Evolutionary conservation across 2,329 filamentous ascomycete genomes (phyloP), one percentile per base, ranked within the genome.

Genomic region (Xylariales sp.): DNA sequence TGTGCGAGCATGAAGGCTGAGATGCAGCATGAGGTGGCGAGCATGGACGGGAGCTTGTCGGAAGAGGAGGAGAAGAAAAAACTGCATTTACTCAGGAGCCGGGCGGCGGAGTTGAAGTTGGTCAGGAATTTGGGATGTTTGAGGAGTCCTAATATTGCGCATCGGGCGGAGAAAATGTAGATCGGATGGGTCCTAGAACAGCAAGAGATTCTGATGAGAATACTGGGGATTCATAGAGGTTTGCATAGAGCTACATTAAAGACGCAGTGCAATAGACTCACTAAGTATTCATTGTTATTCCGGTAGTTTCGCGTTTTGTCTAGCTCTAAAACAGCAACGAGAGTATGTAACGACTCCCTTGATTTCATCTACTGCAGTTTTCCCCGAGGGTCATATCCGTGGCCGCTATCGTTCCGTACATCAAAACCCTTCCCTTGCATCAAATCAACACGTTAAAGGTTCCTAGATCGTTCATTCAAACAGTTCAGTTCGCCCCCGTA

Each of bases 41-140:
- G 61, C 28, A 62, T 69, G 49, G 59, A 63, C 41, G 28, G 15
- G 8, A 65, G 65, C n/a, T 64, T 62, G 5, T 56, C 60, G 32
- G 66, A 64, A 38, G 68, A 66, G 29, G 66, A 72, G 38, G 66
- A 69, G 21, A 62, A 71, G 54, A 80, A 76, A 66, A 78, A 71
- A 52, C 64, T 75, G 53, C 81, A 87, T 61, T 63, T 93, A 48
- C 73, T 83, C 40, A 71, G 76, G 58, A 93, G 85, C 43, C 88
- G 89, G 63, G 89, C 89, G n/a, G 84, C 88, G 6, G 93, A 98
- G 69, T 76, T 98, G 50, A 80, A 83, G 59, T 73, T 97, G 29
- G 84, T 94, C 39, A 74, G 88, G 52, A 88, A 91, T 59, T 65
- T 86, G 44, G 72, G 71, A 41, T 80, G 82, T 47, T 60, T 96